Percentiles rank a stretch among this genome's conserved stretches.
These are phyloP conservation scores for Nakaseomyces nivariensis DNA, from an alignment of 1,139 yeast species.

Conservation along the genomic window DNA sequence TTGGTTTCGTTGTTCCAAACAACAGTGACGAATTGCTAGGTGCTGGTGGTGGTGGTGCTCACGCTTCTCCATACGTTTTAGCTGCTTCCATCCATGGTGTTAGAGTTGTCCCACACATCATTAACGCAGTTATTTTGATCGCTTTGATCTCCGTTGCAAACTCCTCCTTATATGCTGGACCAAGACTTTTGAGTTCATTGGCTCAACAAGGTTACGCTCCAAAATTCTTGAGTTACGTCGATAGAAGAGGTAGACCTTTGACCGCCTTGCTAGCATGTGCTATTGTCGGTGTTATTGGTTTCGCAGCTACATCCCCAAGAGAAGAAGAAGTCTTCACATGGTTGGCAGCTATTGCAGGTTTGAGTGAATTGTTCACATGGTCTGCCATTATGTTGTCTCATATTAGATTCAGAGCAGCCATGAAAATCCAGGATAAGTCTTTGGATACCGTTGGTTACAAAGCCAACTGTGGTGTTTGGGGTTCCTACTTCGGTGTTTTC, in stretches of 20 bases:
- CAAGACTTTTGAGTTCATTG: slow-evolving; percentile 73
- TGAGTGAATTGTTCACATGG: slow-evolving; percentile 70
- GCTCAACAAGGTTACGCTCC: slow-evolving; percentile 78
- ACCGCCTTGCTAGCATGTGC: slow-evolving; percentile 52
- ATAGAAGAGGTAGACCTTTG: slow-evolving; percentile 54
- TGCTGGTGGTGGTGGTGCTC: slow-evolving; percentile 33
- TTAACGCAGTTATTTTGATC: slow-evolving; percentile 63
- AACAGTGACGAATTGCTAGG: slow-evolving; percentile 40
- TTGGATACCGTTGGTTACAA: slow-evolving; percentile 58
- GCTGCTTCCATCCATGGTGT: slow-evolving; percentile 66
- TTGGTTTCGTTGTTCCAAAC: slow-evolving; percentile 61
- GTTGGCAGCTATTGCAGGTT: slow-evolving; percentile 78
- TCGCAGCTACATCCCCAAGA: slow-evolving; percentile 50
- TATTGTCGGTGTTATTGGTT: slow-evolving; percentile 73
- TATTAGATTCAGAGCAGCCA: slow-evolving; percentile 69
- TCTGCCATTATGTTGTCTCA: slow-evolving; percentile 75
- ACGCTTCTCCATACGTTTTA: slow-evolving; percentile 64
- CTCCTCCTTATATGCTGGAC: slow-evolving; percentile 68
- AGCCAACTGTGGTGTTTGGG: slow-evolving; percentile 59
- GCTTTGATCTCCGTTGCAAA: slow-evolving; percentile 67
- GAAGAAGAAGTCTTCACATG: slow-evolving; percentile 60
- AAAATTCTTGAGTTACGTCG: slow-evolving; percentile 41
- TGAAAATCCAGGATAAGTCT: slow-evolving; percentile 53
- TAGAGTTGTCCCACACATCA: slow-evolving; percentile 55
- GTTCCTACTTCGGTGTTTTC: slow-evolving; percentile 55